Percentiles rank a stretch among this genome's conserved stretches.
phyloP scores from a whole-genome alignment of 1,284 basidiomycete species.

The Inonotus hispidus region DNA sequence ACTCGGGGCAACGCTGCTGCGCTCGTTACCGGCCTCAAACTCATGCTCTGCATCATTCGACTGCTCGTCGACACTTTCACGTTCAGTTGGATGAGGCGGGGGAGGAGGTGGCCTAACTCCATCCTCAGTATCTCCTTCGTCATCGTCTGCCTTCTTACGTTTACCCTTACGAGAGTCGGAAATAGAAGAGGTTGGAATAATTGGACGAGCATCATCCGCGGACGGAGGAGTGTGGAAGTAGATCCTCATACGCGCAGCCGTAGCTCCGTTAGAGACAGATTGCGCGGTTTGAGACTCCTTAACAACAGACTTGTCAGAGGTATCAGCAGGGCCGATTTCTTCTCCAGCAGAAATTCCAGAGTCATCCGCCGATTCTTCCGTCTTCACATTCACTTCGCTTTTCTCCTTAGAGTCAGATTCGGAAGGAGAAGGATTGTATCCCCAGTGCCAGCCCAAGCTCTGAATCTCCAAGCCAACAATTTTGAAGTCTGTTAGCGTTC shows the following conservation, averaged over 20 bases:
- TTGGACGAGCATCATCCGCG: slow-evolving; percentile 68
- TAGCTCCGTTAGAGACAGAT: slow-evolving; percentile 29
- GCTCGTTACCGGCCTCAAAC: slow-evolving; percentile 33
- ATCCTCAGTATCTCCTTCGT: slow-evolving; percentile 71
- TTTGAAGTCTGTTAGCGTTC: slow-evolving; percentile 94
- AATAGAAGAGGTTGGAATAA: slow-evolving; percentile 48
- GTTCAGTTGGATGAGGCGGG: slow-evolving; percentile 35
- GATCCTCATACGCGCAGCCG: slow-evolving; percentile 74
- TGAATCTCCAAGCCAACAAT: slow-evolving; percentile 83
- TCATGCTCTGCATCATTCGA: not conserved
- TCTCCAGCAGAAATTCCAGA: not conserved
- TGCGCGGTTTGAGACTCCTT: not conserved
- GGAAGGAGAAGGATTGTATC: slow-evolving; percentile 39
- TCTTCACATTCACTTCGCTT: slow-evolving; percentile 5
- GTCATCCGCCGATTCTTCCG: not conserved
- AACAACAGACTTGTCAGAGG: not conserved
- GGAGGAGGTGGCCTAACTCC: slow-evolving; percentile 60
- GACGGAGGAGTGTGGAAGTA: slow-evolving; percentile 84
- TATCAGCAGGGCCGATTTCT: not conserved
- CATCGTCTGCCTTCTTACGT: slow-evolving; percentile 78
- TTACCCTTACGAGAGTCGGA: slow-evolving; percentile 70
- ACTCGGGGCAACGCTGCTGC: slow-evolving; percentile 61
- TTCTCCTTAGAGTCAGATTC: slow-evolving; percentile 21
- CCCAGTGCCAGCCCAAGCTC: slow-evolving; percentile 72
- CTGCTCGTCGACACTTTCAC: slow-evolving; percentile 14